Conservation (phyloP, 345 rosid species). For the Pistacia vera region DNA sequence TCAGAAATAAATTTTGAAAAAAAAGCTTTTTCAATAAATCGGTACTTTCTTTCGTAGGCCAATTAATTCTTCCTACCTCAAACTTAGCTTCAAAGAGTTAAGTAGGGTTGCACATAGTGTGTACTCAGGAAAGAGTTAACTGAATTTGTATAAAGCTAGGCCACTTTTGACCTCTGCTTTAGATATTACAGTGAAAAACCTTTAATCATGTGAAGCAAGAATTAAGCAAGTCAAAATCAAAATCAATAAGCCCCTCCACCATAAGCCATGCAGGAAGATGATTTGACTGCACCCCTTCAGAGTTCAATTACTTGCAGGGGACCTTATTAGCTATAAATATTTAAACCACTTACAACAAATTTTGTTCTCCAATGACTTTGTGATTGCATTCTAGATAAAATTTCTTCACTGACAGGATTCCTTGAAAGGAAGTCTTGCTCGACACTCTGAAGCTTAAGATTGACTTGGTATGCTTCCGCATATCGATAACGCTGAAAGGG, state of each 20-base stretch:
- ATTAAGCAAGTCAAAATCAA: slow-evolving; percentile 13
- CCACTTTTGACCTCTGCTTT: not conserved
- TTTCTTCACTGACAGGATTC: slow-evolving; percentile 46
- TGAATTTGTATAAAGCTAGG: not conserved
- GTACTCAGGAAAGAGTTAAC: too few species aligned
- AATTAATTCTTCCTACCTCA: slow-evolving; percentile 3
- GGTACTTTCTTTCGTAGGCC: not conserved
- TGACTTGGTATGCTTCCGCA: slow-evolving; percentile 79
- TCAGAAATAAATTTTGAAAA: not conserved
- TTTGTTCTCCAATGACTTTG: slow-evolving; percentile 69
- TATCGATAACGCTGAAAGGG: slow-evolving; percentile 82
- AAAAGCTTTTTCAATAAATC: not conserved
- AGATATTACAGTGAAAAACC: too few species aligned
- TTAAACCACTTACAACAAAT: slow-evolving; percentile 69
- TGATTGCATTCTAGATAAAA: slow-evolving; percentile 58
- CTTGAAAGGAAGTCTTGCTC: slow-evolving; percentile 65
- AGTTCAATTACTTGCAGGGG: not conserved
- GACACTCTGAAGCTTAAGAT: slow-evolving; percentile 59
- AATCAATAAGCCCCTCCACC: not conserved
- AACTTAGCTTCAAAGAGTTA: not conserved
- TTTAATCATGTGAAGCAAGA: not conserved
- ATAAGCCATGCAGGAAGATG: not conserved
- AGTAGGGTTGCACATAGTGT: too few species aligned
- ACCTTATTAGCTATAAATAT: slow-evolving; percentile 15
- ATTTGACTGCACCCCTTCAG: not conserved